A percentile compares a stretch with the other conserved stretches of the same genome.
Evolutionary conservation across 305 asterid species (phyloP).

Genomic region (Caryopteris hybrid): DNA sequence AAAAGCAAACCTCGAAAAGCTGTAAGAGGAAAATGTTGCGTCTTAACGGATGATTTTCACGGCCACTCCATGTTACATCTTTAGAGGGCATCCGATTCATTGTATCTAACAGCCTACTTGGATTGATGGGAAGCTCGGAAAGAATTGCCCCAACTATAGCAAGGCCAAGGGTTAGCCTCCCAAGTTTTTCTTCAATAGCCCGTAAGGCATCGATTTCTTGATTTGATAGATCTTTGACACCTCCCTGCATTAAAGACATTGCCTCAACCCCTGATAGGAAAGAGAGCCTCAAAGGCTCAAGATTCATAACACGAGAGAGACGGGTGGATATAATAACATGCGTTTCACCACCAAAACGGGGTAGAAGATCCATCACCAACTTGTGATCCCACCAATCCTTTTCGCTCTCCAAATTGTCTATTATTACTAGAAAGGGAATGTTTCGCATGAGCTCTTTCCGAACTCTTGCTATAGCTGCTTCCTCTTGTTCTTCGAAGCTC

Average conservation of each 20-base stretch:
- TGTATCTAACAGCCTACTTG: slow-evolving; percentile 79
- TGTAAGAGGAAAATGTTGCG: slow-evolving; percentile 72
- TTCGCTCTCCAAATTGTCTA: slow-evolving; percentile 87
- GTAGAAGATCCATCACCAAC: slow-evolving; percentile 88
- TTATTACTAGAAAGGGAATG: slow-evolving; percentile 76
- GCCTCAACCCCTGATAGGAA: slow-evolving; percentile 90
- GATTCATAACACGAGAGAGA: slow-evolving; percentile 60
- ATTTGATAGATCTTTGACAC: slow-evolving; percentile 58
- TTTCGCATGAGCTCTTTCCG: slow-evolving; percentile 84
- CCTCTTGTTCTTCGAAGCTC: slow-evolving; percentile 97
- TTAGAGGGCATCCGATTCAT: slow-evolving; percentile 68
- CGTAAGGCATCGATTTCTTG: slow-evolving; percentile 77
- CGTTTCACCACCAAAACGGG: slow-evolving; percentile 94
- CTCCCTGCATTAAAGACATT: slow-evolving; percentile 79
- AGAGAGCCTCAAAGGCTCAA: slow-evolving; percentile 78
- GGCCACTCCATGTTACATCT: slow-evolving; percentile 46
- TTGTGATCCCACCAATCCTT: slow-evolving; percentile 98
- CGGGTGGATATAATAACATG: slow-evolving; percentile 84
- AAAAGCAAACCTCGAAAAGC: slow-evolving; percentile 92
- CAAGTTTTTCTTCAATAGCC: slow-evolving; percentile 88
- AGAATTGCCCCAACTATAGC: slow-evolving; percentile 86
- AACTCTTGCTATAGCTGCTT: slow-evolving; percentile 74
- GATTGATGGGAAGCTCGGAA: slow-evolving; percentile 89
- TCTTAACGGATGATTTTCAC: slow-evolving; percentile 57
- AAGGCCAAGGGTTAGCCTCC: slow-evolving; percentile 81